phyloP scores from a whole-genome alignment of 208 protist species.

The Trypanosoma brucei region DNA sequence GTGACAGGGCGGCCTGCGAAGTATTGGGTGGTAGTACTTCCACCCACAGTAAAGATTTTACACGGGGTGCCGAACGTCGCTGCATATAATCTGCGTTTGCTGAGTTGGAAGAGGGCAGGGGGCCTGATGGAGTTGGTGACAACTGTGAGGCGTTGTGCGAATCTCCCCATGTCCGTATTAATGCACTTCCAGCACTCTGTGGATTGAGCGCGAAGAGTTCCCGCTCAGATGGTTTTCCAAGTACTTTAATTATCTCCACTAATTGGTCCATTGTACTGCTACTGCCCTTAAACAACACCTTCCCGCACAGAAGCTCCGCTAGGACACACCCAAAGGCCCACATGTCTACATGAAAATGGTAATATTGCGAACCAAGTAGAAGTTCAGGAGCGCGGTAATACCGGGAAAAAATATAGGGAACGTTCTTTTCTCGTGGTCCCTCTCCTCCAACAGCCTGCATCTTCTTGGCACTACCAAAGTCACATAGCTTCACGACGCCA shows the following conservation, averaged over 20 bases:
- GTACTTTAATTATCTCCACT: conserved; percentile 95
- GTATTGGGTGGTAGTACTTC: conserved; percentile 79
- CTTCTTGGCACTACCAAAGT: conserved; percentile 89
- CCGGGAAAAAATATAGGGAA: conserved; percentile 90
- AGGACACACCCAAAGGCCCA: conserved; percentile 94
- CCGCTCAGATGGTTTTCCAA: conserved; percentile 89
- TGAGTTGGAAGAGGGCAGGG: background rate
- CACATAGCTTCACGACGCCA: conserved; percentile 77
- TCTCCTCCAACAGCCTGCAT: conserved; percentile 25
- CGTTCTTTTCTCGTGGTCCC: conserved; percentile 54
- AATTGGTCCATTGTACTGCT: conserved; percentile 94
- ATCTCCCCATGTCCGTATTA: no score
- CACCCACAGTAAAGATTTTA: conserved; percentile 94
- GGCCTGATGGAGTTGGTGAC: conserved; percentile 3
- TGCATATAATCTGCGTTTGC: conserved; percentile 31
- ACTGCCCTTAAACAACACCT: conserved; percentile 88
- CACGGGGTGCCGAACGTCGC: conserved; percentile 95
- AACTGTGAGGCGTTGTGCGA: conserved; percentile 12
- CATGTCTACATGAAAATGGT: conserved; percentile 87
- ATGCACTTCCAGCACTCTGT: conserved; percentile 74
- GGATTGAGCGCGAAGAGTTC: conserved; percentile 97
- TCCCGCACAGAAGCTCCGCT: conserved; percentile 92
- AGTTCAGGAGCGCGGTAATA: conserved; percentile 96
- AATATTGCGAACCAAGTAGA: conserved; percentile 83
- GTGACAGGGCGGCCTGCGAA: conserved; percentile 92